phyloP scores from a whole-genome alignment of 2,329 filamentous ascomycete genomes.

The Ceratocystis alfenasii region DNA sequence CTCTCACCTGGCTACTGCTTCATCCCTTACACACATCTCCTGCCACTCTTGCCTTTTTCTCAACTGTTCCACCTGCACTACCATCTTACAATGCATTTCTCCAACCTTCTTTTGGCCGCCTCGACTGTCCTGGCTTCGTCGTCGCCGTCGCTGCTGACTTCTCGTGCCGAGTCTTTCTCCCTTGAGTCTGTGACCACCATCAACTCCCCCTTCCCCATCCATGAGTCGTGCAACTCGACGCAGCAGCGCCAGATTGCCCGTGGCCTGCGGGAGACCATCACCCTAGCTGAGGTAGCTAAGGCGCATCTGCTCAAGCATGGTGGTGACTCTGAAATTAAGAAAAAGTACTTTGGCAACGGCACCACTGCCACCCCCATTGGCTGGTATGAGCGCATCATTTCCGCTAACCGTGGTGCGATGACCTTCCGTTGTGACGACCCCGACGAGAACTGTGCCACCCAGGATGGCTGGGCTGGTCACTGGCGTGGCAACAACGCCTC shows the following conservation, averaged over 20 bases:
- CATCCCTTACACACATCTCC: neutral
- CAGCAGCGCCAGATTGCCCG: constrained; percentile 43
- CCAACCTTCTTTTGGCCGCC: constrained; percentile 10
- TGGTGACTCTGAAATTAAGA: constrained; percentile 45
- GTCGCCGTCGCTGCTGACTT: neutral
- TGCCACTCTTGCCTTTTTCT: neutral
- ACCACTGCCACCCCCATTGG: constrained; percentile 48
- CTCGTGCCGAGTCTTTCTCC: neutral
- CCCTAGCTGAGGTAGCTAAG: constrained; percentile 48
- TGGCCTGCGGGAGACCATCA: constrained; percentile 47
- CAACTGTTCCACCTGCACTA: neutral
- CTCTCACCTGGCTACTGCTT: neutral
- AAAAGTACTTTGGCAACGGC: constrained; percentile 54
- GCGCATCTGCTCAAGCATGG: constrained; percentile 50
- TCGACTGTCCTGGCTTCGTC: constrained; percentile 1
- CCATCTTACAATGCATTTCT: constrained; percentile 5
- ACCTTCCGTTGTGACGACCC: constrained; percentile 58
- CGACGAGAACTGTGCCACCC: constrained; percentile 49
- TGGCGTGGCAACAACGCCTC: constrained; percentile 55
- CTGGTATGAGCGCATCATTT: constrained; percentile 49
- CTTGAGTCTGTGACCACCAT: neutral
- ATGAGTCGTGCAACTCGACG: constrained; percentile 54
- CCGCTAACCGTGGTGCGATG: constrained; percentile 44
- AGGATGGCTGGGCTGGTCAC: constrained; percentile 50
- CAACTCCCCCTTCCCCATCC: constrained; percentile 33